These are phyloP conservation scores for Apiotrichum veenhuisii DNA, from an alignment of 1,284 basidiomycete species.

Conservation along the genomic window DNA sequence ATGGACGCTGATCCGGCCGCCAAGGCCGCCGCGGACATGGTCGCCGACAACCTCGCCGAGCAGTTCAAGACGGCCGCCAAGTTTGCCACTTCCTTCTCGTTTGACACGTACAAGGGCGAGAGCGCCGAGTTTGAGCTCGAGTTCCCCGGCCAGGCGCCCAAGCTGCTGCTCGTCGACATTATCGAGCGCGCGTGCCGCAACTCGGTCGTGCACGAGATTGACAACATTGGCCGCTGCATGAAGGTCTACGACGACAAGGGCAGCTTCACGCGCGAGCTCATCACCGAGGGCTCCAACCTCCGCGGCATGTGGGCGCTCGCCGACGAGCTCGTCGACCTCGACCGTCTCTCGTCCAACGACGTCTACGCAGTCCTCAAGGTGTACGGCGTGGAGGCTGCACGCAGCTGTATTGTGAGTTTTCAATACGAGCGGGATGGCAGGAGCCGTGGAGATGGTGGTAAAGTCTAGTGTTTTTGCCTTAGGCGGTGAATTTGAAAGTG, in stretches of 20 bases:
- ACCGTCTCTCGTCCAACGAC: conserved; percentile 89
- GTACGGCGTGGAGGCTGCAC: conserved; percentile 97
- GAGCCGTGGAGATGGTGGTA: too few species aligned
- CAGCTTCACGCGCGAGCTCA: conserved; percentile 47
- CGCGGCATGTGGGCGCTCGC: conserved; percentile 85
- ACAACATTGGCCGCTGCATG: conserved; percentile 66
- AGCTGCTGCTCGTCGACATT: conserved; percentile 85
- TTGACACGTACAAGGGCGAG: conserved; percentile 59
- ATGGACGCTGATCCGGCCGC: conserved; percentile 52
- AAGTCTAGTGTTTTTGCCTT: too few species aligned
- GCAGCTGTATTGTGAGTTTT: conserved; percentile 65
- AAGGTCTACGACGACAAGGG: conserved; percentile 51
- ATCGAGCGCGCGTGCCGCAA: conserved; percentile 78
- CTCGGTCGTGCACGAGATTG: conserved; percentile 82
- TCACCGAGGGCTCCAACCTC: conserved; percentile 81
- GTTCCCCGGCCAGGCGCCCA: conserved; percentile 63
- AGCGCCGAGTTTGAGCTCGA: conserved; percentile 75
- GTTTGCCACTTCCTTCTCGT: conserved; percentile 64
- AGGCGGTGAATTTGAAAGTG: too few species aligned
- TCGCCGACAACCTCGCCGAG: conserved; percentile 49
- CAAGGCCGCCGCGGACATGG: conserved; percentile 51
- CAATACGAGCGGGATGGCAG: too few species aligned
- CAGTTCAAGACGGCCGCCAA: conserved; percentile 53
- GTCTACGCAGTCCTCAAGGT: conserved; percentile 87
- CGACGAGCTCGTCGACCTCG: conserved; percentile 71